A percentile compares a stretch with the other conserved stretches of the same genome.
Conservation (phyloP, 148 eudicot species). For the Rhododendron ovatum region DNA sequence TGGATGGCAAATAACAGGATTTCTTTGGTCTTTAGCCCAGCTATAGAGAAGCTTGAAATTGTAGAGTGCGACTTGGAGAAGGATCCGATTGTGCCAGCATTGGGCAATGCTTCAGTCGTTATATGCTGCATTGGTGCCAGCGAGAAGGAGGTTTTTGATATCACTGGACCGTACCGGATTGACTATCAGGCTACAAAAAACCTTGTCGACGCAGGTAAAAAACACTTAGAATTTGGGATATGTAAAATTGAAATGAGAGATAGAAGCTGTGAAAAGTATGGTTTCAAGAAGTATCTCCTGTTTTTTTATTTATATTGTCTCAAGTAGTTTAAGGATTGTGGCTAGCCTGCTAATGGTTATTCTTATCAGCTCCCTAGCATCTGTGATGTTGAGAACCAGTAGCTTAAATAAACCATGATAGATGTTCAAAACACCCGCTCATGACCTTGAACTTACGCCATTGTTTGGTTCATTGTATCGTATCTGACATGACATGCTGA, state of each 20-base stretch:
- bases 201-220: slow-evolving; percentile 77
- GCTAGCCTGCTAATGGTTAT: background rate
- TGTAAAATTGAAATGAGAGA: background rate
- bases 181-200: slow-evolving; percentile 81
- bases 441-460: background rate
- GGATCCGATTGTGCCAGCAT: slow-evolving; percentile 54
- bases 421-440: background rate
- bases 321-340: background rate
- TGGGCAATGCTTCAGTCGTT: slow-evolving; percentile 70
- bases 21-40: slow-evolving; percentile 89
- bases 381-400: background rate
- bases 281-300: background rate
- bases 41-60: slow-evolving; percentile 86
- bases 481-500: background rate
- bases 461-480: background rate
- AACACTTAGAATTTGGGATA: background rate
- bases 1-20: slow-evolving; percentile 37
- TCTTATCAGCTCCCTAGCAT: background rate
- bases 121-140: slow-evolving; percentile 95
- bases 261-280: background rate
- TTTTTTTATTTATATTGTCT: background rate
- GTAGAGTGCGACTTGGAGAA: slow-evolving; percentile 85
- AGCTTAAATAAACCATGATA: background rate
- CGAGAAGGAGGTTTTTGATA: slow-evolving; percentile 80
- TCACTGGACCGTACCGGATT: slow-evolving; percentile 89